Evolutionary conservation across 805 yeast genomes (phyloP), one percentile per base, ranked within the genome.

Genomic region (Cyberlindnera saturnus): DNA sequence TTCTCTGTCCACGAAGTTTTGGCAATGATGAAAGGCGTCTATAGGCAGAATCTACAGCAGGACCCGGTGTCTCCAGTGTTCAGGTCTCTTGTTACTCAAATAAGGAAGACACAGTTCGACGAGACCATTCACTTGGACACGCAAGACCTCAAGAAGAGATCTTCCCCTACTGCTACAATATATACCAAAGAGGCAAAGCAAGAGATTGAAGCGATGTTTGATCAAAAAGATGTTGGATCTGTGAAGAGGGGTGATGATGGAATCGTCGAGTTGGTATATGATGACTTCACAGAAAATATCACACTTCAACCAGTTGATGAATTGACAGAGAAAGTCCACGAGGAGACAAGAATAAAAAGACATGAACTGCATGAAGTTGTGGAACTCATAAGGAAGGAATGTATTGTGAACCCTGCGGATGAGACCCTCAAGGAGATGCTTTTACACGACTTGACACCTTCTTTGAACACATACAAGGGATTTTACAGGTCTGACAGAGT

Each of bases 81-180:
- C 29, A 47, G 42, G 30, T 37, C 53, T 8, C 28, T 45, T 10
- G 45, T 43, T 10, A 46, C 40, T 13, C 42, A 35, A 36, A 16
- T 15, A 26, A 39, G 32, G 36, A 39, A 14, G 19, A 3, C 34
- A 34, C 35, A 43, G 15, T 30, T 14, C 40, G 52, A 55, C 35
- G 53, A 59, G 4, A 60, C 65, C 2, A 52, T 53, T 11, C 52
- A 48, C 3, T 33, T 56, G 23, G 38, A 46, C 31, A 43, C 40
- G 28, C 36, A 38, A 8, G 39, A 31, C 20, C 40, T 54, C n/a
- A 49, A 48, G 23, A 55, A 60, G 28, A 74, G 78, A 3, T 66
- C 70, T 13, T 83, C 95, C 0, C 95, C 95, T 1, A 88, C 96
- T 0, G 73, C 84, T 49, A 89, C 96, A 0, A 65, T 82, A 56